These are phyloP conservation scores for Cercospora sp. DNA, from an alignment of 2,329 filamentous ascomycete species.

Conservation along the genomic window DNA sequence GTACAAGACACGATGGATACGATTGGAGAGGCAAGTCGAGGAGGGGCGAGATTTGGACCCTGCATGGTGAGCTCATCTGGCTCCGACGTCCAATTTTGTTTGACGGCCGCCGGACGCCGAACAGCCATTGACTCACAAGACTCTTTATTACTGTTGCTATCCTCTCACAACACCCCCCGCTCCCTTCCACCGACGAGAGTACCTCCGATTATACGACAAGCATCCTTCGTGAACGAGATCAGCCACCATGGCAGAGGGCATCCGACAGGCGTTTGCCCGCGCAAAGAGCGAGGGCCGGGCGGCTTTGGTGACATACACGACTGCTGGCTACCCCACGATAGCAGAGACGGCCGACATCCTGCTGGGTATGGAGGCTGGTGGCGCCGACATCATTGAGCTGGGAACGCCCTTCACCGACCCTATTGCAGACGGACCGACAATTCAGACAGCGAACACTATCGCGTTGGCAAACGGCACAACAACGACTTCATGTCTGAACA, in stretches of 20 bases:
- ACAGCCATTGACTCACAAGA: constrained; percentile 5
- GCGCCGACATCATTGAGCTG: constrained; percentile 92
- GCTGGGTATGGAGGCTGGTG: constrained; percentile 87
- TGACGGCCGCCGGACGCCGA: background rate
- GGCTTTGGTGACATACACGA: constrained; percentile 93
- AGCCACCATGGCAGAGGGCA: constrained; percentile 46
- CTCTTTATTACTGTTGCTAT: background rate
- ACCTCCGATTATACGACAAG: background rate
- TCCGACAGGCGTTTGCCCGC: constrained; percentile 52
- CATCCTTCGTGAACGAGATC: background rate
- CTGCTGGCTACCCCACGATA: constrained; percentile 84
- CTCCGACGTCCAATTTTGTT: background rate
- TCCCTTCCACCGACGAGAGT: background rate
- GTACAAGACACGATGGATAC: background rate
- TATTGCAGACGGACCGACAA: constrained; percentile 95
- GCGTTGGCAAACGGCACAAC: constrained; percentile 88
- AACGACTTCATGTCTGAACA: constrained; percentile 73
- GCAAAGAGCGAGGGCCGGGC: constrained; percentile 56
- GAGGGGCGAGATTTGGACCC: background rate
- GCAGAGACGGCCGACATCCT: constrained; percentile 80
- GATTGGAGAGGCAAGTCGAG: background rate
- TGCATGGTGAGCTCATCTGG: constrained; percentile 5
- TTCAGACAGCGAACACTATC: constrained; percentile 89
- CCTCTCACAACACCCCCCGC: background rate
- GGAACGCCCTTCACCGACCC: constrained; percentile 97